A percentile compares a stretch with the other conserved stretches of the same genome.
Evolutionary conservation across 805 yeast species (phyloP).

Genomic region (Candida parachauliodes): DNA sequence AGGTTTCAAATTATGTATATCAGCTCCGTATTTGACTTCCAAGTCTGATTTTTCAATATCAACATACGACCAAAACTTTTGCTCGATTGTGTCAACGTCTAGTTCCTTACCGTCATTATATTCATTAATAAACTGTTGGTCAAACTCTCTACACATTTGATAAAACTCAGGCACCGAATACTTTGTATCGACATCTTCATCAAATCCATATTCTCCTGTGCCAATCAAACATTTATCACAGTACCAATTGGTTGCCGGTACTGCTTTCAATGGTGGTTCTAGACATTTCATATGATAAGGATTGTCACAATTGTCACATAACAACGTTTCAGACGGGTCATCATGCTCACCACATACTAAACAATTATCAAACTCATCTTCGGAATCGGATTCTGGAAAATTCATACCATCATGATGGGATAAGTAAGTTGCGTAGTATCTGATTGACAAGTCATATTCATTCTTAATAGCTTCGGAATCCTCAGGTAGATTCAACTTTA

Average conservation of each 20-base stretch:
- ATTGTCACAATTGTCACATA: constrained; percentile 74
- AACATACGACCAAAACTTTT: constrained; percentile 61
- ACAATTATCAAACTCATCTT: constrained; percentile 38
- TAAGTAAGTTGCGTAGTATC: constrained; percentile 32
- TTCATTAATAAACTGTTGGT: constrained; percentile 35
- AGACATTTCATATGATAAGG: constrained; percentile 68
- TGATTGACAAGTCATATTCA: constrained; percentile 23
- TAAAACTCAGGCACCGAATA: constrained; percentile 62
- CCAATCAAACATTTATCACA: constrained; percentile 85
- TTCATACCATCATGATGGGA: constrained; percentile 19
- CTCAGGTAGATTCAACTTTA: constrained; percentile 18
- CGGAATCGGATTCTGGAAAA: constrained; percentile 30
- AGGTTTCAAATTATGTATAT: constrained; percentile 61
- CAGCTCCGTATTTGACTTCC: constrained; percentile 80
- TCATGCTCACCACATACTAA: constrained; percentile 45
- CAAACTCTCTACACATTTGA: constrained; percentile 49
- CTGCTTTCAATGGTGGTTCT: constrained; percentile 46
- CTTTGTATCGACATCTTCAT: constrained; percentile 50
- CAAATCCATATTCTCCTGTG: constrained; percentile 85
- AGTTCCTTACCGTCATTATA: constrained; percentile 30
- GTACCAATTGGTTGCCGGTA: constrained; percentile 68
- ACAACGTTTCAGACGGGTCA: constrained; percentile 44
- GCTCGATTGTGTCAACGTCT: constrained; percentile 48
- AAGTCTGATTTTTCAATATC: constrained; percentile 40
- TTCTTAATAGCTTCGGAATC: constrained; percentile 16